Base-by-base conservation (phyloP, 2,329 filamentous ascomycete genomes). In the Raffaelea arxii region DNA sequence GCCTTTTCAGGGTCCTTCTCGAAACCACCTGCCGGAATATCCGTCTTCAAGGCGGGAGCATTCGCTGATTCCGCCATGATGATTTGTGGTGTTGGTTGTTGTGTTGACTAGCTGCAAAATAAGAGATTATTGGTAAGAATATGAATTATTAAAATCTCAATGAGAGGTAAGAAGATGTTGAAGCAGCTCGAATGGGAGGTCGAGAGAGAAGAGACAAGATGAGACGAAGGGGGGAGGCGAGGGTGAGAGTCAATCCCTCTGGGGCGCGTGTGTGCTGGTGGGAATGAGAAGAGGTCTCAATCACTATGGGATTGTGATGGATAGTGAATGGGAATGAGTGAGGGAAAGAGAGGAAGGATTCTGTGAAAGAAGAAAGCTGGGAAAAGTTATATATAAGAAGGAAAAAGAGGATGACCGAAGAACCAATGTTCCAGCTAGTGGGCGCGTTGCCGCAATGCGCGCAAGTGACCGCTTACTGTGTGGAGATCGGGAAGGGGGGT, bases 11-110 rank as follows among this genome's bases (percentile, higher is more conserved):
- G 44, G 25, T 46, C 44, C 25, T 41, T 39, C 23, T 80, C 73
- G 63, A 83, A 82, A 61, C 71, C 67, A 55, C 78, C 78, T 55
- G 75, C 75, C 63, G 81, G 78, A 58, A 82, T 81, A 62, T 74
- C 74, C 60, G 78, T 80, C 59, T 78, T 71, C 56, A 82, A 68
- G 65, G 75, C 75, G 57, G 76, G 76, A 62, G 65, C 68, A 64
- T 65, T 62, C 55, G 63, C 60, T 59, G 69, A 64, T 61, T 80
- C 76, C 58, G 75, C 75, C 77, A 80, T 79, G 54, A 56, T 38
- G 25, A 30, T 35, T 6, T 41, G 25, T 41, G 24, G 25, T 24
- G 25, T 45, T 43, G 40, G 39, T 47, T 38, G 35, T 50, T 48
- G 47, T 46, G 48, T 30, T 49, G 44, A 49, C 49, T 51, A 40